A percentile compares a stretch with the other conserved stretches of the same genome.
Conservation (phyloP, 2,329 filamentous ascomycete genomes). For the Thelonectria discophora region DNA sequence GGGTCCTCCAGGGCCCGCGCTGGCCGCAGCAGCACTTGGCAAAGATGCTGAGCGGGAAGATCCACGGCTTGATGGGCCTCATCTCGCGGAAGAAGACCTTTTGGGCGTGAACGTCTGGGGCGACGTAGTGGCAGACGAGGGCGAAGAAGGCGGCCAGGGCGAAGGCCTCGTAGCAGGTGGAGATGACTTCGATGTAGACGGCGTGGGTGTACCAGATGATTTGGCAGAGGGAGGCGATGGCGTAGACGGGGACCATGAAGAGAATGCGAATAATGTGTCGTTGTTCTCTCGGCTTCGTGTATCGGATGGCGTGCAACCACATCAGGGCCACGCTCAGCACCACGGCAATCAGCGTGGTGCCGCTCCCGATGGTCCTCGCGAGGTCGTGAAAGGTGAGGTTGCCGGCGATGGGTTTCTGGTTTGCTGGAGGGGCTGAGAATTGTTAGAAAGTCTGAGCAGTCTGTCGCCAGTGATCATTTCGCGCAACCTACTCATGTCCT, state of each 20-base stretch:
- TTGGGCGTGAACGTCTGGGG: slow-evolving; percentile 79
- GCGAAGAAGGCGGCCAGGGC: slow-evolving; percentile 89
- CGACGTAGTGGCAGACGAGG: slow-evolving; percentile 82
- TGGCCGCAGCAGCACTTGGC: slow-evolving; percentile 75
- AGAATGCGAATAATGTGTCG: slow-evolving; percentile 84
- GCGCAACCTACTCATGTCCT: slow-evolving; percentile 53
- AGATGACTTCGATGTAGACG: slow-evolving; percentile 82
- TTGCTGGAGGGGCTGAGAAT: slow-evolving; percentile 13
- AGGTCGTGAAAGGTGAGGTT: slow-evolving; percentile 64
- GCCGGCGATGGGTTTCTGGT: slow-evolving; percentile 50
- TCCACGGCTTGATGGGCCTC: slow-evolving; percentile 73
- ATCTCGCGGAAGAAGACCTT: slow-evolving; percentile 82
- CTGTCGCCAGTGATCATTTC: neutral
- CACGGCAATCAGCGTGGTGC: slow-evolving; percentile 60
- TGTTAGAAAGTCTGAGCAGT: neutral
- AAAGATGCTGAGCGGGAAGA: slow-evolving; percentile 76
- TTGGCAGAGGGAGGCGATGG: slow-evolving; percentile 76
- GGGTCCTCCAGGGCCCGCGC: slow-evolving; percentile 75
- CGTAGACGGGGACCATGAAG: slow-evolving; percentile 87
- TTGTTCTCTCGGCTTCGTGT: slow-evolving; percentile 68
- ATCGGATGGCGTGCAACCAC: slow-evolving; percentile 67
- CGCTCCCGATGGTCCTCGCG: slow-evolving; percentile 60
- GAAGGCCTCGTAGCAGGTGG: slow-evolving; percentile 90
- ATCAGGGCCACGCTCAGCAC: slow-evolving; percentile 64
- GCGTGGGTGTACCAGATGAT: slow-evolving; percentile 79